These are phyloP conservation scores for Colletotrichum musicola DNA, from an alignment of 2,329 filamentous ascomycete genomes.

Conservation along the genomic window DNA sequence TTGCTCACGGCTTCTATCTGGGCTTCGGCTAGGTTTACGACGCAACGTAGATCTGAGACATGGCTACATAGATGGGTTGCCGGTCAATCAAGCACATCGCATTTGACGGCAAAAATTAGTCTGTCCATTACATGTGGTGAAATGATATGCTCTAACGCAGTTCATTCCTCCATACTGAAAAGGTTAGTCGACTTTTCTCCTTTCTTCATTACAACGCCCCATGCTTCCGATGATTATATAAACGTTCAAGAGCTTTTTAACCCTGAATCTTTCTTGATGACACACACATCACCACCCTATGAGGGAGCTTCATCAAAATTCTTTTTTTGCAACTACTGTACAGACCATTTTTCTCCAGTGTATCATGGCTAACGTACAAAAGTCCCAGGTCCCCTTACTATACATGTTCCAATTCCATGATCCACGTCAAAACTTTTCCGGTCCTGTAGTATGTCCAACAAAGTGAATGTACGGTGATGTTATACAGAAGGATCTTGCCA, in stretches of 20 bases:
- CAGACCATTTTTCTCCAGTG: slow-evolving; percentile 42
- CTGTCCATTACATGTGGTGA: slow-evolving; percentile 42
- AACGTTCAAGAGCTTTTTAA: slow-evolving; percentile 76
- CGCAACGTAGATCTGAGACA: slow-evolving; percentile 53
- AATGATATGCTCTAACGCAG: slow-evolving; percentile 42
- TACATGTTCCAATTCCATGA: slow-evolving; percentile 19
- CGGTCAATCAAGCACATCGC: slow-evolving; percentile 53
- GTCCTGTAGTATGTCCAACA: not conserved
- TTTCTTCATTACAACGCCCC: slow-evolving; percentile 16
- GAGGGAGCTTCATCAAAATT: slow-evolving; percentile 56
- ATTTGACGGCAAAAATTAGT: slow-evolving; percentile 43
- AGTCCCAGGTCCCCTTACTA: slow-evolving; percentile 25
- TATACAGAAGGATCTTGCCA: slow-evolving; percentile 17
- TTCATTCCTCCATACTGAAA: slow-evolving; percentile 40
- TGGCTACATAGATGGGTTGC: slow-evolving; percentile 63
- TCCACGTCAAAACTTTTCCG: slow-evolving; percentile 13
- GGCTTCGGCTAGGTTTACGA: slow-evolving; percentile 60
- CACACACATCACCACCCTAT: slow-evolving; percentile 68
- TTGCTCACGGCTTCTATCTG: slow-evolving; percentile 52
- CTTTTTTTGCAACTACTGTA: slow-evolving; percentile 41
- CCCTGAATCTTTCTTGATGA: slow-evolving; percentile 73
- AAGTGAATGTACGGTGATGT: slow-evolving; percentile 12
- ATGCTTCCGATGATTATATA: slow-evolving; percentile 67
- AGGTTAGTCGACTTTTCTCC: slow-evolving; percentile 50
- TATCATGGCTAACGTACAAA: slow-evolving; percentile 54